Evolutionary conservation across 257 asterid genomes (phyloP), one percentile per base, ranked within the genome.

Genomic region (Cruciata laevipes): DNA sequence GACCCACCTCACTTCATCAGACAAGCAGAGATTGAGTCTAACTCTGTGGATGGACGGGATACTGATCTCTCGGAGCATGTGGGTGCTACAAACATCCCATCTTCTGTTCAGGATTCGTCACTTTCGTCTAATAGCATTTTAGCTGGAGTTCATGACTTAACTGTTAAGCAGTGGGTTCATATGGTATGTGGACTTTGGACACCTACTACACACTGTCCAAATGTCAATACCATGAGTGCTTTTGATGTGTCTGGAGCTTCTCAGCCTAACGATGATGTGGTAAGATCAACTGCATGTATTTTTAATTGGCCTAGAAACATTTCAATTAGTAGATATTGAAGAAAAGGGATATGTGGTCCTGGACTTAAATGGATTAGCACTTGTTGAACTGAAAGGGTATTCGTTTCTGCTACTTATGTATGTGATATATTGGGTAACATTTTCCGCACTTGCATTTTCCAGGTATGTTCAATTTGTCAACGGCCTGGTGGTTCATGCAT

Each of bases 171-270:
- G 60, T 75, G 79, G 79, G 79, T 75, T 37, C 79, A 75, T 56
- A 67, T 75, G 70, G 79, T 75, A 66, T 75, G 79, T 66, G 79
- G 79, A 60, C 79, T 75, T 59, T 75, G 79, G 79, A 75, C 79
- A 51, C 79, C 79, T 4, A 69, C 66, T 25, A 71, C 79, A 7
- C 62, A 66, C 3, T 75, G 79, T 61, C 76, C 76, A 47, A 70
- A 70, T 61, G 76, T 66, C 63, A 67, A 66, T 51, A 52, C 79
- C 31, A 66, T 75, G 79, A 75, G 75, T 66, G 70, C 76, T 30
- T 75, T 75, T 71, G 79, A 75, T 71, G 76, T 75, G 30, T 75
- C 79, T 70, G 79, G 73, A 51, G 70, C 57, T 30, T 35, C 47
- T 60, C 56, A 44, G n/a, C 51, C 69, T 27, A 52, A 61, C 31